Evolutionary conservation across 768 basidiomycete species (phyloP).

Genomic region (Amanita rubescens): DNA sequence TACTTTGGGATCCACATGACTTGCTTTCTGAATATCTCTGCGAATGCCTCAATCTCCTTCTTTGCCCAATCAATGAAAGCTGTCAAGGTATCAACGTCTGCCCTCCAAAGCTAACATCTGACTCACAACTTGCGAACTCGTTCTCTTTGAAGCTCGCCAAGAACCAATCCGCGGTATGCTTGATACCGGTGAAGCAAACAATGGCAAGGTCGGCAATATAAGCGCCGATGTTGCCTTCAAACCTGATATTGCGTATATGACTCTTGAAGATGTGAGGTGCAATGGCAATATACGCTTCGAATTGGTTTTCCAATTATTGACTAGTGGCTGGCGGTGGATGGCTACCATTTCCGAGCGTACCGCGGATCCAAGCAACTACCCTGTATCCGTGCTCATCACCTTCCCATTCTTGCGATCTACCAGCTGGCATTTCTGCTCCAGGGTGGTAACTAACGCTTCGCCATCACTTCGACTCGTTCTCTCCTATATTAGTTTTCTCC

Average conservation of each 20-base stretch:
- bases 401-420: no score
- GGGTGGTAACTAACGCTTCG: no score
- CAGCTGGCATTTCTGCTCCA: no score
- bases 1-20: slow-evolving; percentile 65
- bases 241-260: slow-evolving; percentile 80
- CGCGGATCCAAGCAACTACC: no score
- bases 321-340: no score
- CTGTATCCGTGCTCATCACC: no score
- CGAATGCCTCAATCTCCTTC: slow-evolving; percentile 74
- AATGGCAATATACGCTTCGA: slow-evolving; percentile 62
- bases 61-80: slow-evolving; percentile 95
- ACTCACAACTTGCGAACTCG: slow-evolving; percentile 83
- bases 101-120: not conserved
- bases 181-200: slow-evolving; percentile 89
- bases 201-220: slow-evolving; percentile 86
- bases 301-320: slow-evolving; percentile 40
- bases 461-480: no score
- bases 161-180: slow-evolving; percentile 98
- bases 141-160: slow-evolving; percentile 94
- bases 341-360: no score
- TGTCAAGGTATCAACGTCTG: slow-evolving; percentile 21
- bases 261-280: slow-evolving; percentile 60
- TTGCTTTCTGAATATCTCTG: slow-evolving; percentile 81
- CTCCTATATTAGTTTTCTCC: no score
- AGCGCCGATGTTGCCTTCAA: slow-evolving; percentile 80